Base-by-base conservation (phyloP, 2,329 filamentous ascomycete genomes). In the Microsporum ferrugineum region DNA sequence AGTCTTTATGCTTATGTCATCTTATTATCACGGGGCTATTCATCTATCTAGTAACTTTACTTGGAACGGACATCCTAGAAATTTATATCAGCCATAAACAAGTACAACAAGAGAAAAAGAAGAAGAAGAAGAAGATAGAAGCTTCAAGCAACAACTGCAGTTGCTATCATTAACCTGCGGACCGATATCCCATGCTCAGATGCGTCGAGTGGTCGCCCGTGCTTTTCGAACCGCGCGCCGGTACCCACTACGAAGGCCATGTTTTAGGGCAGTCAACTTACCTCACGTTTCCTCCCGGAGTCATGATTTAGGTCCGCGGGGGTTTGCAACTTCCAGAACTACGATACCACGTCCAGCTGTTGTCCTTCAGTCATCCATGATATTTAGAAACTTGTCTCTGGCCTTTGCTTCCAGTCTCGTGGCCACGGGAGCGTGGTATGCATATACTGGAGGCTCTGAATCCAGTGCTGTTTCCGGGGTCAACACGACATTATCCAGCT, bases 381-480 rank as follows among this genome's bases (percentile, higher is more conserved):
- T 78, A 69, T 69, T 78, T 53, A 77, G 77, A 39, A 79, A 75
- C 57, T 73, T 79, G 63, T 78, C 77, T 29, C 66, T 80, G 45
- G 77, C 76, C 56, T 72, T 78, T 60, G 73, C 78, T 31, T 79
- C 77, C 56, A 75, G 76, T 33, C 69, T 77, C 4, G 75, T 79
- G 49, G 78, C 77, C 23, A 76, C 76, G 23, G 76, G 77, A 43
- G 77, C 77, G 57, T 80, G 76, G 75, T 79, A 78, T 67, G 74
- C 75, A 43, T 79, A 78, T 67, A 76, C 76, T 63, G 74, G 75
- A 45, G 60, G 58, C 31, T 34, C 59, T 27, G 51, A 58, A 49
- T 56, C 51, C 36, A 36, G 43, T n/a, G n/a, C 61, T n/a, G 39
- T 57, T 34, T 61, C 61, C n/a, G 45, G 59, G 63, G 33, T 65